Evolutionary conservation across 768 basidiomycete genomes (phyloP), one percentile per base, ranked within the genome.

Genomic region (Tephrocybe sp.): DNA sequence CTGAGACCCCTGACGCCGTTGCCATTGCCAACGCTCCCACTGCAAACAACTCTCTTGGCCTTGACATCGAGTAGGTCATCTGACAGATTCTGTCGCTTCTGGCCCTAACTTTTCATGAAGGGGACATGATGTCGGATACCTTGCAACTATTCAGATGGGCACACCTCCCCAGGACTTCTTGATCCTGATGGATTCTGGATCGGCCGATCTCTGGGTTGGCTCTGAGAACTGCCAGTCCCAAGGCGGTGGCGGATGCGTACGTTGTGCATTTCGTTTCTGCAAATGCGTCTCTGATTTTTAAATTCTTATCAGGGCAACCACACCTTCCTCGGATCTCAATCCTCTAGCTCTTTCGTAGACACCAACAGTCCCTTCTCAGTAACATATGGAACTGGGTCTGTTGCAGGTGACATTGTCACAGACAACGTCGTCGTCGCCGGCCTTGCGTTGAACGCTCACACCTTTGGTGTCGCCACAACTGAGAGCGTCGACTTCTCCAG

Each of bases 141-240:
- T 83, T 32, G 78, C 82, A 8, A 78, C 73, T 9, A 57, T 88
- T 9, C 77, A 84, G 58, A 75, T 87, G 39, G 87, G 87, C n/a
- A 86, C 82, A 1, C 86, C 86, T 18, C 75, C 81, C 8, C 71
- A 61, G 27, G 60, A 78, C 52, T 87, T 82, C 59, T 60, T 69
- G 24, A 63, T 88, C 44, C 70, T 87, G 16, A 83, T 87, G 80
- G 86, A 87, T 63, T 83, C 82, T 26, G 86, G 86, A 24, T 82
- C 80, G 11, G 82, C 84, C 9, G 86, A 87, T 65, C 64, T 82
- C 30, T 86, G 84, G 83, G 83, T 85, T 25, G 79, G 80, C 12
- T 64, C 73, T 15, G 81, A 83, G 58, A 68, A 68, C 42, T 85
- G 83, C 55, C 67, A 68, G 44, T 74, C 77, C 5, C 54, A 68